phyloP scores from a whole-genome alignment of 2,329 filamentous ascomycete species.

The Fusarium domesticum region DNA sequence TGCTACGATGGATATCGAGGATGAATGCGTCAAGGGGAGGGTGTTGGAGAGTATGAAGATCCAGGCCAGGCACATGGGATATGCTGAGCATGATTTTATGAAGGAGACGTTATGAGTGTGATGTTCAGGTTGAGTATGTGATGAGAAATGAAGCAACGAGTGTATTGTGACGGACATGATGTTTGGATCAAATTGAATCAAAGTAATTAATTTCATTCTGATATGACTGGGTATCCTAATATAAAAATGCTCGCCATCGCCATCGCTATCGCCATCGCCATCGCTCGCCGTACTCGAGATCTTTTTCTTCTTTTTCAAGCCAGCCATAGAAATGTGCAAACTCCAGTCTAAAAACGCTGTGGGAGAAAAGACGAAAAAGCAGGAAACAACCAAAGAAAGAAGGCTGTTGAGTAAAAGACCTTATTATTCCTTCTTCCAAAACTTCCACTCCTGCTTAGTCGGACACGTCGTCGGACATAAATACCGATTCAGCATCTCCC shows the following conservation, averaged over 20 bases:
- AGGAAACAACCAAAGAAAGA: not conserved
- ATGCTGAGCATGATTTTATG: constrained; percentile 41
- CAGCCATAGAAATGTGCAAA: not conserved
- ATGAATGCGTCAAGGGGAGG: constrained; percentile 55
- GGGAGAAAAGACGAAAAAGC: not conserved
- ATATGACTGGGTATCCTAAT: not conserved
- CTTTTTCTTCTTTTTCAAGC: not conserved
- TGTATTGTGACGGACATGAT: too few relatives aligned
- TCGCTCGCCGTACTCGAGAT: too few relatives aligned
- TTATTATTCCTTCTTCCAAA: constrained; percentile 29
- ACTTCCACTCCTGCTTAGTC: constrained; percentile 27
- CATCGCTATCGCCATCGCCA: not conserved
- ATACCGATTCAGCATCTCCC: constrained; percentile 34
- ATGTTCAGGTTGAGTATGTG: not conserved
- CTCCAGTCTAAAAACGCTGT: not conserved
- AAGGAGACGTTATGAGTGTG: constrained; percentile 22
- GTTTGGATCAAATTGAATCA: too few relatives aligned
- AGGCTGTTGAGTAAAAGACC: not conserved
- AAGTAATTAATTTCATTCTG: not conserved
- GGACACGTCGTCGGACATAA: constrained; percentile 18
- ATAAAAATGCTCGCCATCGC: not conserved
- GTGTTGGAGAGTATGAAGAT: constrained; percentile 76
- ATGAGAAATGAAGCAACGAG: not conserved
- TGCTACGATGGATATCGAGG: constrained; percentile 58
- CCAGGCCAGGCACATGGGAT: constrained; percentile 55